Evolutionary conservation across 768 basidiomycete species (phyloP).

Genomic region (Russula emetica): DNA sequence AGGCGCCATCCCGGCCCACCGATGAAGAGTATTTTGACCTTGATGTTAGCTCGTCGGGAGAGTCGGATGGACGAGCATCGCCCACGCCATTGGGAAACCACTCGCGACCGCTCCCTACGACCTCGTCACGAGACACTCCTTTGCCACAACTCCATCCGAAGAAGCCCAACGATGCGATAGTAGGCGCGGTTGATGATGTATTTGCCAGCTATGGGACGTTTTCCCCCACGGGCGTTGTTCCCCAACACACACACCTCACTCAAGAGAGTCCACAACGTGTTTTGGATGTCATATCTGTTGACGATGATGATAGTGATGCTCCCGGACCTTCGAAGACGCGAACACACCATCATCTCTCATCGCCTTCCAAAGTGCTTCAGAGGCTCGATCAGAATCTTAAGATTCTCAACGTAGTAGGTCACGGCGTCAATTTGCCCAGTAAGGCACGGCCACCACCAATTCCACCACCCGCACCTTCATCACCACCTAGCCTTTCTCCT

Average conservation of each 20-base stretch:
- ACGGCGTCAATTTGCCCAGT: not conserved
- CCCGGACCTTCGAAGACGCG: not conserved
- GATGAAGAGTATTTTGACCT: conserved; percentile 19
- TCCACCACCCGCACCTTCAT: not conserved
- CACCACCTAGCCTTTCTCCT: not conserved
- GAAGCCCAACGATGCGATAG: not conserved
- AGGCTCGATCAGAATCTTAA: conserved; percentile 4
- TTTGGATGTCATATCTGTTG: conserved; percentile 7
- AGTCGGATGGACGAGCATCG: not conserved
- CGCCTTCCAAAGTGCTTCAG: conserved; percentile 19
- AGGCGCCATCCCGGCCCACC: not conserved
- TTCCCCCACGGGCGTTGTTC: not conserved
- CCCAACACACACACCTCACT: not conserved
- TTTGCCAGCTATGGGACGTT: not conserved
- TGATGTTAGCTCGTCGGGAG: conserved; percentile 16
- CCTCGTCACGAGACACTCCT: not conserved
- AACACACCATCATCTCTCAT: not conserved
- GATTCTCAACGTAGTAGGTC: not conserved
- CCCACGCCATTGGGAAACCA: not conserved
- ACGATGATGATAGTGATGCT: not conserved
- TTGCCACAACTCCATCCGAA: not conserved
- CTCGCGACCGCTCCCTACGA: not conserved
- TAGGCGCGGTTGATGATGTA: not conserved
- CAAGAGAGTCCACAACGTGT: not conserved
- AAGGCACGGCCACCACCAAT: not conserved